Evolutionary conservation across 2,329 filamentous ascomycete species (phyloP).

Genomic region (Cytospora leucostoma): DNA sequence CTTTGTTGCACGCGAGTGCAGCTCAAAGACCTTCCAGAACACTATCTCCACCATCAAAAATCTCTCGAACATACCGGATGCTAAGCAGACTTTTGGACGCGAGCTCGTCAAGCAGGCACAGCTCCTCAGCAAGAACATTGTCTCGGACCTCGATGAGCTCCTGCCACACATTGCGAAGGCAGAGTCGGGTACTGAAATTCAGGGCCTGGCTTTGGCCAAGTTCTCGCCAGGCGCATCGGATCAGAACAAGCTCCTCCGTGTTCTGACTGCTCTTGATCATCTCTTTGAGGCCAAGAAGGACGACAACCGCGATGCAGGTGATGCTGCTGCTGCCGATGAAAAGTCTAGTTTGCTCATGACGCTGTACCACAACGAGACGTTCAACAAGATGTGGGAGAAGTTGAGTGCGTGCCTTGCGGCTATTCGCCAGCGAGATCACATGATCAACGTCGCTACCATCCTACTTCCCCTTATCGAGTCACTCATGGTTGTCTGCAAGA

Average conservation of each 20-base stretch:
- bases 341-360: conserved; percentile 85
- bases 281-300: conserved; percentile 77
- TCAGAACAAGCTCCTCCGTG: conserved; percentile 90
- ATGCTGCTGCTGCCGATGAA: conserved; percentile 42
- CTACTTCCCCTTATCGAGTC: conserved; percentile 92
- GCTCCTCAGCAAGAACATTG: conserved; percentile 78
- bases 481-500: conserved; percentile 99
- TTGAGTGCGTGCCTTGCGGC: conserved; percentile 84
- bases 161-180: conserved; percentile 85
- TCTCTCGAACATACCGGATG: conserved; percentile 86
- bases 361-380: conserved; percentile 88
- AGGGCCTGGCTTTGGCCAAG: conserved; percentile 89
- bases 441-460: conserved; percentile 96
- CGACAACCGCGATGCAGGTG: conserved; percentile 36
- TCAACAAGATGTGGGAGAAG: conserved; percentile 88
- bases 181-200: conserved; percentile 87
- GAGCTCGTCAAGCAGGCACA: conserved; percentile 89
- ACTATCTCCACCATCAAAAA: conserved; percentile 99
- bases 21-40: conserved; percentile 96
- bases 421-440: conserved; percentile 88
- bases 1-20: conserved; percentile 92
- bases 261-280: conserved; percentile 92
- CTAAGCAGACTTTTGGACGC: conserved; percentile 87
- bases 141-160: conserved; percentile 81
- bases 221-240: conserved; percentile 96